A percentile compares a stretch with the other conserved stretches of the same genome.
phyloP scores from a whole-genome alignment of 2,329 filamentous ascomycete species.

The Biscogniauxia mediterranea region DNA sequence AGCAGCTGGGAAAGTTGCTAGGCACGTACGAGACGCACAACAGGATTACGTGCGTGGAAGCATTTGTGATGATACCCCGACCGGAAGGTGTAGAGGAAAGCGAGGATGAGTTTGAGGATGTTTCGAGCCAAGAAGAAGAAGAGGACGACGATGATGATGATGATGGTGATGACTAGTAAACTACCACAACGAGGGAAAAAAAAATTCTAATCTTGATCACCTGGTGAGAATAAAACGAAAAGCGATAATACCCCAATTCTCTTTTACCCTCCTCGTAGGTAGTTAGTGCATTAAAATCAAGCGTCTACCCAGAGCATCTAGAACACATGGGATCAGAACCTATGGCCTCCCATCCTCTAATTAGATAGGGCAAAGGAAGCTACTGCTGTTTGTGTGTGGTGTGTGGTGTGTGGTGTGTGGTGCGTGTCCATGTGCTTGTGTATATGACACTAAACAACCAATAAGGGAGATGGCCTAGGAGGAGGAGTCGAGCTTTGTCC shows the following conservation, averaged over 20 bases:
- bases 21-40: slow-evolving; percentile 82
- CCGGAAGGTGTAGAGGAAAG: slow-evolving; percentile 60
- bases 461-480: too few relatives aligned
- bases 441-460: too few relatives aligned
- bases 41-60: slow-evolving; percentile 83
- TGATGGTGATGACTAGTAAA: slow-evolving; percentile 11
- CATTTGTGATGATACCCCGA: slow-evolving; percentile 78
- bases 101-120: slow-evolving; percentile 38
- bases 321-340: too few relatives aligned
- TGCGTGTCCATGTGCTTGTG: background rate
- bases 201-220: background rate
- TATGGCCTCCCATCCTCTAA: background rate
- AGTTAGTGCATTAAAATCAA: too few relatives aligned
- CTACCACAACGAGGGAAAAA: background rate
- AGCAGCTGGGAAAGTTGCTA: slow-evolving; percentile 61
- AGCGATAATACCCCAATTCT: too few relatives aligned
- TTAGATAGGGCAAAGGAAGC: background rate
- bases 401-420: too few relatives aligned
- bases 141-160: slow-evolving; percentile 17
- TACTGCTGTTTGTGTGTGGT: background rate
- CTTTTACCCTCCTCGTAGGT: too few relatives aligned
- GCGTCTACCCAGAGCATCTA: too few relatives aligned
- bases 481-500: too few relatives aligned
- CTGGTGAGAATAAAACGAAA: background rate
- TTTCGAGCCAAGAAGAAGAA: slow-evolving; percentile 23